These are phyloP conservation scores for Globisporangium megalacanthum DNA, from an alignment of 352 stramenopile genomes.

Conservation along the genomic window DNA sequence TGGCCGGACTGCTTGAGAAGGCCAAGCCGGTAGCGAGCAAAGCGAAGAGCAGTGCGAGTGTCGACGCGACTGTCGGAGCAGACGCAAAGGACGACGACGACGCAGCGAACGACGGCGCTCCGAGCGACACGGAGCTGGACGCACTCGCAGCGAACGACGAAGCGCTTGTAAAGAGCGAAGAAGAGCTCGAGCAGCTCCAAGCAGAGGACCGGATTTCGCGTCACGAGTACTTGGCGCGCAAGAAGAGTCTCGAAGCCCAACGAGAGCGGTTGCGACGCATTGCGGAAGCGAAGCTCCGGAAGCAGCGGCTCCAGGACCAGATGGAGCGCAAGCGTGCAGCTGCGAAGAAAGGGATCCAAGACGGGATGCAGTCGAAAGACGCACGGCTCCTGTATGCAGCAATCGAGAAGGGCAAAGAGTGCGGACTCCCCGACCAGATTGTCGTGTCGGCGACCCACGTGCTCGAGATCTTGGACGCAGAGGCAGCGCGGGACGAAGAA, in stretches of 20 bases:
- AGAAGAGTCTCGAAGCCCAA: slow-evolving; percentile 66
- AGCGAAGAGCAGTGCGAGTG: slow-evolving; percentile 23
- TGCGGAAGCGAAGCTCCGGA: slow-evolving; percentile 54
- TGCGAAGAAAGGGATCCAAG: slow-evolving; percentile 67
- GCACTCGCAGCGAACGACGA: slow-evolving; percentile 58
- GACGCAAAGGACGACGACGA: slow-evolving; percentile 32
- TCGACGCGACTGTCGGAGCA: slow-evolving; percentile 5
- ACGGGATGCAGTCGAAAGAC: slow-evolving; percentile 60
- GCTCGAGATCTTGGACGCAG: slow-evolving; percentile 68
- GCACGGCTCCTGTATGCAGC: slow-evolving; percentile 34
- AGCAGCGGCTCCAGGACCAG: slow-evolving; percentile 62
- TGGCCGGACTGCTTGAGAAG: slow-evolving; percentile 39
- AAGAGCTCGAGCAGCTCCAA: slow-evolving; percentile 66
- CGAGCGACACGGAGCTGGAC: slow-evolving; percentile 61
- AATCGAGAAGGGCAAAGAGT: slow-evolving; percentile 76
- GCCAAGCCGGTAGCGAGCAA: slow-evolving; percentile 39
- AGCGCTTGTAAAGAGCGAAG: slow-evolving; percentile 57
- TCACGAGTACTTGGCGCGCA: slow-evolving; percentile 73
- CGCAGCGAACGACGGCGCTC: slow-evolving; percentile 32
- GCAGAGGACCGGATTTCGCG: slow-evolving; percentile 61
- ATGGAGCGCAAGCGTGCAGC: slow-evolving; percentile 45
- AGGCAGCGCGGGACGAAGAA: slow-evolving; percentile 62
- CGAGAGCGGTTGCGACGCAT: slow-evolving; percentile 52
- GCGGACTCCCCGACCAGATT: slow-evolving; percentile 46
- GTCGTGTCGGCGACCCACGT: slow-evolving; percentile 72